These are phyloP conservation scores for Pichia kudriavzevii DNA, from an alignment of 1,139 yeast species.

Conservation along the genomic window DNA sequence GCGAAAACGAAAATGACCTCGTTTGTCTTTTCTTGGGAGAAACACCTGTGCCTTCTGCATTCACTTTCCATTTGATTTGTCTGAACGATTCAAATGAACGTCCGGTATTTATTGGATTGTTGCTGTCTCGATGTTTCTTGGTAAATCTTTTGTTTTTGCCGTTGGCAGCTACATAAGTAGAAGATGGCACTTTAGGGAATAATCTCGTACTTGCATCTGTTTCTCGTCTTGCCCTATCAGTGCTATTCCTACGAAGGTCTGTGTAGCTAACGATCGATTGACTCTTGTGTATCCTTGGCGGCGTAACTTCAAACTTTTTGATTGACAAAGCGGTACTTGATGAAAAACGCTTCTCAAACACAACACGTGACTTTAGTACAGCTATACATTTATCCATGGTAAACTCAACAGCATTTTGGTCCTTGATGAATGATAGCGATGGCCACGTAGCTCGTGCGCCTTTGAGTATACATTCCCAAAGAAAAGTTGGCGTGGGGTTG, in stretches of 20 bases:
- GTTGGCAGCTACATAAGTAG: not conserved
- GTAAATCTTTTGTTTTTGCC: too few relatives aligned
- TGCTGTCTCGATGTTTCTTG: too few relatives aligned
- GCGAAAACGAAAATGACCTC: constrained; percentile 8
- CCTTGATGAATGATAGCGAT: constrained; percentile 69
- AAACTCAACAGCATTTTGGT: constrained; percentile 86
- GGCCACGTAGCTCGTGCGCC: constrained; percentile 97
- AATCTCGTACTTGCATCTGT: not conserved
- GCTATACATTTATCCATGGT: constrained; percentile 76
- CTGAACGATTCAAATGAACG: constrained; percentile 13
- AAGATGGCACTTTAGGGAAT: constrained; percentile 1
- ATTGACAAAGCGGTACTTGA: constrained; percentile 8
- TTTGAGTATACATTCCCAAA: constrained; percentile 61
- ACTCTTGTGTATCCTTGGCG: not conserved
- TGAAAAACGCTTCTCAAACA: constrained; percentile 24
- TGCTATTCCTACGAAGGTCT: not conserved
- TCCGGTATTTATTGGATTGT: constrained; percentile 4
- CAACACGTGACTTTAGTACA: constrained; percentile 55
- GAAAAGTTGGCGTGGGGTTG: constrained; percentile 74
- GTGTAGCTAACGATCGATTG: not conserved
- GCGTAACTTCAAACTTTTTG: not conserved
- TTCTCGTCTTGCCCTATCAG: constrained; percentile 4
- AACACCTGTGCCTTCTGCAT: not conserved
- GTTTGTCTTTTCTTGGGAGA: constrained; percentile 2
- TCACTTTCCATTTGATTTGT: constrained; percentile 1